Conservation (phyloP, 2,329 filamentous ascomycete species). For the Phialophora macrospora region DNA sequence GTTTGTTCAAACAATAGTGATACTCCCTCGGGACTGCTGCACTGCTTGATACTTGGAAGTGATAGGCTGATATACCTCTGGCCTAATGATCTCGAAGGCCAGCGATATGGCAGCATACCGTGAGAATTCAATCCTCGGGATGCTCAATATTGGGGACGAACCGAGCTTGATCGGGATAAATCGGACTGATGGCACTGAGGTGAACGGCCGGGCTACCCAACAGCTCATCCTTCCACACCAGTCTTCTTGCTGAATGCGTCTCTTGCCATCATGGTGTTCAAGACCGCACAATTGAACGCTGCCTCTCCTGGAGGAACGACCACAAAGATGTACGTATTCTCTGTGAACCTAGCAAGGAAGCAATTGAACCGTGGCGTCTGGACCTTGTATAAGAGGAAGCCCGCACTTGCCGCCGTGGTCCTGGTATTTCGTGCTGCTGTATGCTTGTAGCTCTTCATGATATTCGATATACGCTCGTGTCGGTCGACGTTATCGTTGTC, state of each 20-base stretch:
- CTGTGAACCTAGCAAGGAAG: conserved; percentile 93
- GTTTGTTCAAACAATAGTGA: not conserved
- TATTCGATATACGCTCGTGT: conserved; percentile 93
- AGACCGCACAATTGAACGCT: conserved; percentile 84
- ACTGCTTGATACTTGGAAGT: not conserved
- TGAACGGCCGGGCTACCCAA: not conserved
- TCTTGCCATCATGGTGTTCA: conserved; percentile 86
- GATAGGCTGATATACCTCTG: not conserved
- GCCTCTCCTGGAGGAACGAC: conserved; percentile 90
- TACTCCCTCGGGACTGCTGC: not conserved
- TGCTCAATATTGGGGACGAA: not conserved
- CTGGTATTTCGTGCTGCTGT: conserved; percentile 55
- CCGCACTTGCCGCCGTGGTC: conserved; percentile 50
- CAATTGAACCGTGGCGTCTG: conserved; percentile 76
- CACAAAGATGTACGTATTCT: conserved; percentile 95
- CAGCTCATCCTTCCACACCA: conserved; percentile 37
- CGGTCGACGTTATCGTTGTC: conserved; percentile 90
- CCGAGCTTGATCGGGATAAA: not conserved
- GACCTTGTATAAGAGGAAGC: conserved; percentile 54
- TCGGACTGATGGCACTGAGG: not conserved
- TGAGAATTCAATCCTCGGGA: not conserved
- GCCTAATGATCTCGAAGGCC: not conserved
- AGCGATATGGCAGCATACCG: not conserved
- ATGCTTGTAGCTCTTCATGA: conserved; percentile 98
- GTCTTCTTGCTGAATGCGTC: conserved; percentile 71